Percentiles rank a stretch among this genome's conserved stretches.
Evolutionary conservation across 306 rosid species (phyloP).

Genomic region (Gastrolobium villosum): DNA sequence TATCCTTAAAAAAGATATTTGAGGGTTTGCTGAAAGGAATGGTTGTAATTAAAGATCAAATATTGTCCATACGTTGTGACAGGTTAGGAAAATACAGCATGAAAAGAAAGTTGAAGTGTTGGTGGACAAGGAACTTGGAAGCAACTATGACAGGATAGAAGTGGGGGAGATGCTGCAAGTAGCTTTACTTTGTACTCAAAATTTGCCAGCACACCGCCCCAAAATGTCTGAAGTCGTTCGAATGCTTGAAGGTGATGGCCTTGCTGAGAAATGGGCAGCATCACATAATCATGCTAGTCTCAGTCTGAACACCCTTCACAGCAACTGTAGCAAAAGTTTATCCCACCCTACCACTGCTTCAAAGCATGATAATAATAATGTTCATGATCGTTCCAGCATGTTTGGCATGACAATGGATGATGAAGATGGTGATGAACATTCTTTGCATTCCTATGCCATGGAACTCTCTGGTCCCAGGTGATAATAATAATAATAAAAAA

Average conservation of each 20-base stretch:
- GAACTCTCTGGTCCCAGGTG: constrained; percentile 87
- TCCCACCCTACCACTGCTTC: constrained; percentile 41
- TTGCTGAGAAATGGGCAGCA: constrained; percentile 82
- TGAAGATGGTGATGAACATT: constrained; percentile 68
- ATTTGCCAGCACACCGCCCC: constrained; percentile 76
- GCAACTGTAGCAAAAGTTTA: constrained; percentile 56
- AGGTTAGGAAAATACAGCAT: constrained; percentile 75
- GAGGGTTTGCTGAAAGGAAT: neutral
- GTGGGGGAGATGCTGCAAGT: constrained; percentile 84
- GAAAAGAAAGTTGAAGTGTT: constrained; percentile 74
- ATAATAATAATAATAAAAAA: neutral
- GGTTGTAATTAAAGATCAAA: neutral
- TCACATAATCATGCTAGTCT: constrained; percentile 61
- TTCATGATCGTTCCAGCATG: constrained; percentile 60
- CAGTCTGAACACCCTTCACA: constrained; percentile 51
- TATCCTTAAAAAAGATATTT: neutral
- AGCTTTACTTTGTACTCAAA: constrained; percentile 76
- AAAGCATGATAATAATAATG: constrained; percentile 58
- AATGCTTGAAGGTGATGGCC: constrained; percentile 87
- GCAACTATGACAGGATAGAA: constrained; percentile 70
- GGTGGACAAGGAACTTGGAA: constrained; percentile 73
- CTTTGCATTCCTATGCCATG: constrained; percentile 79
- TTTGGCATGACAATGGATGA: constrained; percentile 66
- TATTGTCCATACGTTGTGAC: constrained; percentile 31
- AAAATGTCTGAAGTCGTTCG: constrained; percentile 84